phyloP scores from a whole-genome alignment of 441 rosid genomes.

The Geranium incanum region DNA sequence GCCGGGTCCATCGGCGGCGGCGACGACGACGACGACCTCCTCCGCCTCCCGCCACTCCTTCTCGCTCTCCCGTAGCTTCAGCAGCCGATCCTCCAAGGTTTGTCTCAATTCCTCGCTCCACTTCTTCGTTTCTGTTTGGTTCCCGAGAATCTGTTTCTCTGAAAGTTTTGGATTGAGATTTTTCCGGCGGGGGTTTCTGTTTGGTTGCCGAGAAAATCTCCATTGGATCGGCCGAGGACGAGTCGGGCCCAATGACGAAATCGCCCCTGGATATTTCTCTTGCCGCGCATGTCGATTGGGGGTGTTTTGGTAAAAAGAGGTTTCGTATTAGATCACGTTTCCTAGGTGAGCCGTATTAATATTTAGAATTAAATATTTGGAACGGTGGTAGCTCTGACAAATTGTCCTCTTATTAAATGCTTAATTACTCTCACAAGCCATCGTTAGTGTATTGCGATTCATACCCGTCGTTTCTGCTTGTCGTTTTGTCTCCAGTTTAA shows the following conservation, averaged over 20 bases:
- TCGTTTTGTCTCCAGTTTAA: not conserved
- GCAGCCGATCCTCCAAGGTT: not conserved
- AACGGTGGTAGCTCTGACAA: constrained; percentile 4
- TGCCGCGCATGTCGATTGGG: not conserved
- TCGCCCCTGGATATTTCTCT: not conserved
- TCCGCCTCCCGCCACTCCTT: not conserved
- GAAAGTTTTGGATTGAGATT: no score
- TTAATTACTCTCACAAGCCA: not conserved
- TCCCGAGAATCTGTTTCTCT: not conserved
- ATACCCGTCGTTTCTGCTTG: not conserved
- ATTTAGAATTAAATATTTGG: not conserved
- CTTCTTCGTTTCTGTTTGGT: not conserved
- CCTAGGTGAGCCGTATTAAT: not conserved
- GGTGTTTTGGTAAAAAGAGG: not conserved
- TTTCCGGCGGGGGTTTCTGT: not conserved
- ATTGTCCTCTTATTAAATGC: not conserved
- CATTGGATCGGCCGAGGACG: not conserved
- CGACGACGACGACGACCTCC: not conserved
- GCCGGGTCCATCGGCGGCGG: not conserved
- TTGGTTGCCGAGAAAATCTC: constrained; percentile 4
- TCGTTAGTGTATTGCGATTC: not conserved
- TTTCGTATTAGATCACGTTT: constrained; percentile 2
- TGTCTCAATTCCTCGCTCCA: not conserved
- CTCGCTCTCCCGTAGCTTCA: constrained; percentile 1
- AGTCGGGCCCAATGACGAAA: not conserved